Percentiles rank a stretch among this genome's conserved stretches.
Evolutionary conservation across 2,329 filamentous ascomycete genomes (phyloP).

Genomic region (Hawksworthiomyces lignivorus): DNA sequence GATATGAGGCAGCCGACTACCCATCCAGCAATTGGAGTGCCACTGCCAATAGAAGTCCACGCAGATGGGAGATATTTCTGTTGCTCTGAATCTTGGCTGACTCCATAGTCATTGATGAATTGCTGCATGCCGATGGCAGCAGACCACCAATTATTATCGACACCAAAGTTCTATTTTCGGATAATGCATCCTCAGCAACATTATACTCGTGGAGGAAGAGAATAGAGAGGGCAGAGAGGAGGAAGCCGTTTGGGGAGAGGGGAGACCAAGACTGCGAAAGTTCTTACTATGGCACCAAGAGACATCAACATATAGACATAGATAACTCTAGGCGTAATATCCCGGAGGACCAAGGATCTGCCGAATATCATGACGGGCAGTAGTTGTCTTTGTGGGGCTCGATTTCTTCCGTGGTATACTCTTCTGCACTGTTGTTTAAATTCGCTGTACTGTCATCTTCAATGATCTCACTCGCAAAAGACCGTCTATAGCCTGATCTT

Average conservation of each 20-base stretch:
- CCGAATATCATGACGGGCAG: too few species aligned
- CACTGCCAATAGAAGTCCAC: constrained; percentile 3
- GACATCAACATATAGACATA: constrained; percentile 3
- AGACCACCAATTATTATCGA: constrained; percentile 11
- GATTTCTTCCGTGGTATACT: too few species aligned
- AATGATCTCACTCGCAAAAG: too few species aligned
- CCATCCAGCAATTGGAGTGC: constrained; percentile 5
- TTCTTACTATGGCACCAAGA: background rate
- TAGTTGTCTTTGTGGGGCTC: too few species aligned
- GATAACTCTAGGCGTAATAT: background rate
- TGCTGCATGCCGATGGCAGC: background rate
- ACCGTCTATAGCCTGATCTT: too few species aligned
- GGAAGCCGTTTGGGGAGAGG: too few species aligned
- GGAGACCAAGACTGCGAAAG: too few species aligned
- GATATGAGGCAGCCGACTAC: constrained; percentile 6
- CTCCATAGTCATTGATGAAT: constrained; percentile 7
- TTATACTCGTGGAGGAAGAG: too few species aligned
- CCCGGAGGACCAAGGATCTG: too few species aligned
- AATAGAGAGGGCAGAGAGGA: background rate
- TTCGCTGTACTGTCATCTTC: too few species aligned
- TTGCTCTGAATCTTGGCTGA: background rate
- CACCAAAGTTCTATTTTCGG: constrained; percentile 9
- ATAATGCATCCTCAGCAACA: too few species aligned
- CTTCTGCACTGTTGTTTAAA: too few species aligned
- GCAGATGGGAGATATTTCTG: constrained; percentile 1